Conservation (phyloP, 345 rosid species). For the Schrenkiella parvula region DNA sequence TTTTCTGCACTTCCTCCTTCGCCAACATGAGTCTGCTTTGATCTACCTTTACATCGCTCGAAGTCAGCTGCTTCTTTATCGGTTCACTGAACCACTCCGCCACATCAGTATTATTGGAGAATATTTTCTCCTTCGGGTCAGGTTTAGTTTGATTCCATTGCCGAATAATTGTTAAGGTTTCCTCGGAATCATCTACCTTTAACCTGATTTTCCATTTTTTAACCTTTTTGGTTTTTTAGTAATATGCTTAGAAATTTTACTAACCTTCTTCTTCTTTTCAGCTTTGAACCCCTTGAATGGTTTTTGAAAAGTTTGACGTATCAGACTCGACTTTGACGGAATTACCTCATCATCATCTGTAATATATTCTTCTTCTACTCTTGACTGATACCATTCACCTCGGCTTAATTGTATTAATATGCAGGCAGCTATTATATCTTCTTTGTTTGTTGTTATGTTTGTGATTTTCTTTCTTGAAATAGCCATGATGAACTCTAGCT, state of each 20-base stretch:
- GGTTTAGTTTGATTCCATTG: neutral
- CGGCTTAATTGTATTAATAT: neutral
- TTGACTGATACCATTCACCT: neutral
- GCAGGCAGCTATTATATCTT: neutral
- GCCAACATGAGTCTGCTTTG: conserved; percentile 11
- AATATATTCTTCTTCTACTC: neutral
- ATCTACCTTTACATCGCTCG: neutral
- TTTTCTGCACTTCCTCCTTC: neutral
- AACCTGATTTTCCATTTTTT: neutral
- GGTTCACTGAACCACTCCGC: neutral
- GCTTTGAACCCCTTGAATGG: neutral
- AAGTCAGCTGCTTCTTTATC: conserved; percentile 8
- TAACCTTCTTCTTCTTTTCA: neutral
- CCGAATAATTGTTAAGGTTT: neutral
- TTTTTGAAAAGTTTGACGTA: neutral
- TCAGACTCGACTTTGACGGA: neutral
- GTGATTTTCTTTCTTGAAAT: neutral
- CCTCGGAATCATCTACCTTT: neutral
- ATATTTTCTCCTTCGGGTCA: neutral
- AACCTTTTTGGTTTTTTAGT: neutral
- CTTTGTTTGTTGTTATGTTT: too few relatives aligned
- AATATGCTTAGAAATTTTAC: neutral
- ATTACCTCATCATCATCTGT: neutral
- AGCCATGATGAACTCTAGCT: neutral
- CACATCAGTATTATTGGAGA: neutral